phyloP scores from a whole-genome alignment of 495 filamentous ascomycete genomes.

The Aspergillus sclerotiicarbonarius region DNA sequence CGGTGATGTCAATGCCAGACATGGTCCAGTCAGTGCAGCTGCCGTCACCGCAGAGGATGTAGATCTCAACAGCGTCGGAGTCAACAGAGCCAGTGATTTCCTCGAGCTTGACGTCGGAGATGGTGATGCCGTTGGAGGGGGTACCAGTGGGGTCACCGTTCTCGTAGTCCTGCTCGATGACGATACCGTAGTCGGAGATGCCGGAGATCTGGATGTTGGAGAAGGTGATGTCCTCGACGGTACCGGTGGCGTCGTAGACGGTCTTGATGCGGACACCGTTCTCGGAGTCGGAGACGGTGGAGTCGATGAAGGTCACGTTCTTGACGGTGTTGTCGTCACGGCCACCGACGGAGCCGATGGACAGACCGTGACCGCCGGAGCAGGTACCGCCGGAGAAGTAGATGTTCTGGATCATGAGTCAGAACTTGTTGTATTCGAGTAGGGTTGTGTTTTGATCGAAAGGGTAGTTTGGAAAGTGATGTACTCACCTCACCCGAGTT shows the following conservation, averaged over 20 bases:
- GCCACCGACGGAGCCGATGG: constrained; percentile 66
- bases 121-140: constrained; percentile 60
- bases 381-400: constrained; percentile 50
- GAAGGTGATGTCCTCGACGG: constrained; percentile 59
- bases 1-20: constrained; percentile 44
- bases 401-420: constrained; percentile 37
- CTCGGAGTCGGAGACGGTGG: constrained; percentile 49
- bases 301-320: constrained; percentile 53
- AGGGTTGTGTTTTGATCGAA: neutral
- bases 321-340: constrained; percentile 58
- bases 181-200: constrained; percentile 58
- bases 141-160: constrained; percentile 58
- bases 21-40: constrained; percentile 45
- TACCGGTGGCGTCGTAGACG: constrained; percentile 53
- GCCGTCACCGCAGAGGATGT: constrained; percentile 52
- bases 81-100: constrained; percentile 49
- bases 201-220: constrained; percentile 55
- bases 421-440: constrained; percentile 12
- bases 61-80: constrained; percentile 39
- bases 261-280: constrained; percentile 61
- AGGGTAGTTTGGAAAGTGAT: too few species aligned
- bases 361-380: constrained; percentile 62
- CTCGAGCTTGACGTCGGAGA: constrained; percentile 52
- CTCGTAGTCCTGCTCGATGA: constrained; percentile 69
- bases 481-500: constrained; percentile 51